These are phyloP conservation scores for Neonectria magnoliae DNA, from an alignment of 2,329 filamentous ascomycete genomes.

Conservation along the genomic window DNA sequence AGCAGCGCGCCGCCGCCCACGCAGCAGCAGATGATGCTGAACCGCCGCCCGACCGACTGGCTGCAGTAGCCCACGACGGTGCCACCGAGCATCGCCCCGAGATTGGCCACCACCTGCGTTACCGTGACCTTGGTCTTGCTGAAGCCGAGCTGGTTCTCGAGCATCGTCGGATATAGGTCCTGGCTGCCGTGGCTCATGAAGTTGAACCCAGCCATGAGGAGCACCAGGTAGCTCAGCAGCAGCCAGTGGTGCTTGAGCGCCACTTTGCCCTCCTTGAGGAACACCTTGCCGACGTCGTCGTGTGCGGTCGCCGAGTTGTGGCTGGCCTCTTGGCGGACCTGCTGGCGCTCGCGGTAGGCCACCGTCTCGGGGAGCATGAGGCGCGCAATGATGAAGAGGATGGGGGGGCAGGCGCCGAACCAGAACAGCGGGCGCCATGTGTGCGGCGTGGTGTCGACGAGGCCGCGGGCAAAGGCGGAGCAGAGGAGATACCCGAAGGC, in stretches of 20 bases:
- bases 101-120: slow-evolving; percentile 76
- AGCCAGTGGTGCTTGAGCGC: slow-evolving; percentile 84
- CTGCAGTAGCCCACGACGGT: slow-evolving; percentile 73
- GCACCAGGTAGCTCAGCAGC: slow-evolving; percentile 80
- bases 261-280: slow-evolving; percentile 80
- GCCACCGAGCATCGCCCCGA: slow-evolving; percentile 76
- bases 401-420: slow-evolving; percentile 85
- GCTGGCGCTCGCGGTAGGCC: slow-evolving; percentile 73
- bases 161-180: slow-evolving; percentile 70
- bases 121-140: slow-evolving; percentile 68
- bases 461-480: slow-evolving; percentile 68
- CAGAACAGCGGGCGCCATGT: slow-evolving; percentile 88
- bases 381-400: slow-evolving; percentile 83
- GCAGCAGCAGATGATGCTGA: slow-evolving; percentile 74
- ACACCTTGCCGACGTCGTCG: slow-evolving; percentile 58
- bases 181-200: slow-evolving; percentile 86
- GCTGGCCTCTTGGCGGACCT: slow-evolving; percentile 61
- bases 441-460: slow-evolving; percentile 80
- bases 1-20: slow-evolving; percentile 77
- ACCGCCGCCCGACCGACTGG: slow-evolving; percentile 74
- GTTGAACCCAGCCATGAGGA: slow-evolving; percentile 92
- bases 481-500: slow-evolving; percentile 72
- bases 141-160: slow-evolving; percentile 65
- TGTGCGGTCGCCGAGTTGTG: slow-evolving; percentile 16
- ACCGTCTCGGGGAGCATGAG: slow-evolving; percentile 82